These are phyloP conservation scores for Skeletonema costatum DNA, from an alignment of 108 stramenopile genomes.

Conservation along the genomic window DNA sequence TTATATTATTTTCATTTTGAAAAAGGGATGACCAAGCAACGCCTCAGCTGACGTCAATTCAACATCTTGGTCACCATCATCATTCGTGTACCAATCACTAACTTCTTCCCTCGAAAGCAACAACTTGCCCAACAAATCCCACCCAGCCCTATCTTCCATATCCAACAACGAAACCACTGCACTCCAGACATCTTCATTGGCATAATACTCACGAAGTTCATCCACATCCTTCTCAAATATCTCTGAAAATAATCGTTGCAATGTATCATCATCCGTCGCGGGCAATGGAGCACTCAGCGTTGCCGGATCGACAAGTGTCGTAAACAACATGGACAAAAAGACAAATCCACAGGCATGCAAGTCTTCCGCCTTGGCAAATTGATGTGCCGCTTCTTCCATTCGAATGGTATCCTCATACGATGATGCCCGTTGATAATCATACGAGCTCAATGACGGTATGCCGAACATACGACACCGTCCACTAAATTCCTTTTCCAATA, in stretches of 20 bases:
- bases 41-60: constrained; percentile 53
- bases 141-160: constrained; percentile 73
- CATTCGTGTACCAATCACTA: constrained; percentile 37
- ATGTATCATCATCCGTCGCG: constrained; percentile 80
- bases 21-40: constrained; percentile 66
- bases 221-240: constrained; percentile 83
- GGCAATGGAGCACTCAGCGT: constrained; percentile 60
- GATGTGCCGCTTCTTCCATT: constrained; percentile 23
- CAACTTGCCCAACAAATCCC: constrained; percentile 68
- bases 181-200: constrained; percentile 79
- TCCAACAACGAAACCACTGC: constrained; percentile 70
- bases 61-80: constrained; percentile 20
- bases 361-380: constrained; percentile 85
- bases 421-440: constrained; percentile 1
- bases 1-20: constrained; percentile 34
- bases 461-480: constrained; percentile 69
- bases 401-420: not conserved
- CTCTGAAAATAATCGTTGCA: constrained; percentile 74
- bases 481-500: constrained; percentile 64
- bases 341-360: constrained; percentile 88
- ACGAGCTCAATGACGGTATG: constrained; percentile 35
- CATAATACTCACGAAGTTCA: constrained; percentile 80
- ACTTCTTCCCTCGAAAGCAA: constrained; percentile 73
- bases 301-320: constrained; percentile 68
- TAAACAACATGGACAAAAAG: constrained; percentile 68